Conservation (phyloP, 1,139 yeast genomes). For the Protomyces arabidopsidicola region DNA sequence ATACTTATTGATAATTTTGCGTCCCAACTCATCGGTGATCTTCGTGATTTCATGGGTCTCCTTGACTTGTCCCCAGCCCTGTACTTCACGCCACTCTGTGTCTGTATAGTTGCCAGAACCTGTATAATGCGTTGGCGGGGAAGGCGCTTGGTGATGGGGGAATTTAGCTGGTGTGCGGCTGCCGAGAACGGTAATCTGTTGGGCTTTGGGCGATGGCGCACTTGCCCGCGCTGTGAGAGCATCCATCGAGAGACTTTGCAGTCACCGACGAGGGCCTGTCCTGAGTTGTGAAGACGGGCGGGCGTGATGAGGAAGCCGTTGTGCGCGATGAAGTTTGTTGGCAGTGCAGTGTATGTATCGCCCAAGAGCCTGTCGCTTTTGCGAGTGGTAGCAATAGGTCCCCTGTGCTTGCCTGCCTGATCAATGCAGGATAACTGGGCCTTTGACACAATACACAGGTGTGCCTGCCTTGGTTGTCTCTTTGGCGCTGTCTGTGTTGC, state of each 20-base stretch:
- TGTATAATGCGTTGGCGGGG: constrained; percentile 25
- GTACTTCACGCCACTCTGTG: constrained; percentile 26
- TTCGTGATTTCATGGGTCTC: constrained; percentile 78
- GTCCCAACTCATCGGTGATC: constrained; percentile 84
- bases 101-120: constrained; percentile 26
- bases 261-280: no score
- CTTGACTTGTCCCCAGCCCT: constrained; percentile 48
- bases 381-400: no score
- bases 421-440: no score
- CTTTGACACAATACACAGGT: no score
- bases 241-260: not conserved
- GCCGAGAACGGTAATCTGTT: constrained; percentile 16
- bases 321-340: no score
- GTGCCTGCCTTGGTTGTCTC: no score
- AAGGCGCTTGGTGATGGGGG: not conserved
- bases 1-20: constrained; percentile 82
- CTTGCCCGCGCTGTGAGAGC: not conserved
- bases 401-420: no score
- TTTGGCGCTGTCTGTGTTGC: no score
- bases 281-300: no score
- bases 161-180: constrained; percentile 9
- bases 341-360: no score
- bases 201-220: constrained; percentile 7
- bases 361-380: no score
- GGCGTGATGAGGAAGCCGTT: no score